These are phyloP conservation scores for Bertia moriformis DNA, from an alignment of 2,329 filamentous ascomycete species.

Conservation along the genomic window DNA sequence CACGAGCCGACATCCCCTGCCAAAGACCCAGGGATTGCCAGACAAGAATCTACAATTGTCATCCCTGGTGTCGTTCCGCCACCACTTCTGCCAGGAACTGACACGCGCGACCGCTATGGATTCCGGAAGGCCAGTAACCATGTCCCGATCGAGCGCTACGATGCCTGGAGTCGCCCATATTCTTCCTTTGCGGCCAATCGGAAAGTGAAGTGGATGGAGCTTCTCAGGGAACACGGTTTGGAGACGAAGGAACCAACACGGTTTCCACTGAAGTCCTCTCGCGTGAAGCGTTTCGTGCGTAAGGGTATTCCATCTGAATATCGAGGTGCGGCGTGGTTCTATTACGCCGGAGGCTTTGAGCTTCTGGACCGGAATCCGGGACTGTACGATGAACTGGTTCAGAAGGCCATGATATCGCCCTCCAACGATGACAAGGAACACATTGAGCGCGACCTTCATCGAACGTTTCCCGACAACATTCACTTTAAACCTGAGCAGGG, in stretches of 20 bases:
- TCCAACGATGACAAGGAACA: constrained; percentile 43
- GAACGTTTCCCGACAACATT: constrained; percentile 53
- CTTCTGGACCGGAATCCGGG: constrained; percentile 35
- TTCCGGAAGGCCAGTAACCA: constrained; percentile 48
- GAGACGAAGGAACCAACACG: constrained; percentile 28
- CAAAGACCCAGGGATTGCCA: too few species aligned
- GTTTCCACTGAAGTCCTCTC: constrained; percentile 44
- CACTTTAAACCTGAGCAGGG: constrained; percentile 38
- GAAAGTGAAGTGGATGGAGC: constrained; percentile 38
- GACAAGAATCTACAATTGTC: background rate
- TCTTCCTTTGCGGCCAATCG: constrained; percentile 34
- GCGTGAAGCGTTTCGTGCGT: constrained; percentile 46
- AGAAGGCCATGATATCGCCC: constrained; percentile 29
- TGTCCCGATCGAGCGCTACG: constrained; percentile 38
- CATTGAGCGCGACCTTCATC: constrained; percentile 53
- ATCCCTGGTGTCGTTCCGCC: background rate
- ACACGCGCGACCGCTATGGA: constrained; percentile 37
- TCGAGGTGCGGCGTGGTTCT: constrained; percentile 53
- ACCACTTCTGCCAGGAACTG: constrained; percentile 9
- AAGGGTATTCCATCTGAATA: constrained; percentile 53
- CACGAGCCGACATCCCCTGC: too few species aligned
- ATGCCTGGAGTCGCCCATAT: constrained; percentile 41
- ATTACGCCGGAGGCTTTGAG: constrained; percentile 45
- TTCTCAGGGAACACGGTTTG: constrained; percentile 39
- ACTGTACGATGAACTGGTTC: constrained; percentile 25